Base-by-base conservation (phyloP, 2,329 filamentous ascomycete species). In the Elsinoe fawcettii region DNA sequence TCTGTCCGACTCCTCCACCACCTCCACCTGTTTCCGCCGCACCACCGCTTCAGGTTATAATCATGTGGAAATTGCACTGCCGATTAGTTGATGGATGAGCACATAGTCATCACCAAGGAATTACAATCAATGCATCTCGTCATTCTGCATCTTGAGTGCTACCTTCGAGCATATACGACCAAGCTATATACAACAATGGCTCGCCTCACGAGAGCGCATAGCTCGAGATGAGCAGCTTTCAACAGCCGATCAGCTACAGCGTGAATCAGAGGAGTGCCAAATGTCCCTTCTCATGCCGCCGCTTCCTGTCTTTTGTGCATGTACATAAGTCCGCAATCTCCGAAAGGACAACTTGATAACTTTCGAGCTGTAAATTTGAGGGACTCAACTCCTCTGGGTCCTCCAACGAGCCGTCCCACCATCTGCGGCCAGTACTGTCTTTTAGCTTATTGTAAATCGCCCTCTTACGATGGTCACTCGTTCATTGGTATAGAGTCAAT, bases 311-410 rank as follows among this genome's bases (percentile, higher is more conserved):
- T 5, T 46, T 46, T 1, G 23, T 27, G 20, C 41, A 46, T 46
- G 20, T 18, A 11, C 41, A 18, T n/a, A 46, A 46, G 22, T 46
- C 41, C 22, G 41, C 41, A 46, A 46, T 46, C 41, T 23, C 41
- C 41, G 41, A 46, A 46, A 46, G 41, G 41, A 46, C 41, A 46
- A 25, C 22, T 46, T 46, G 41, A 46, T 27, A 46, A 46, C 20
- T 46, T 46, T 27, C 41, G 11, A 46, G 41, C 41, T 46, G 34
- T 37, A 37, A 37, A 12, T 37, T 37, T 37, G 34, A 12, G 34
- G 34, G 34, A 12, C 14, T n/a, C 34, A 14, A 37, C 4, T 37
- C 14, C 34, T 7, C 9, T 14, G 4, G 4, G 3, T 12, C 34
- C 34, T 37, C 34, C 34, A n/a, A 3, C 34, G 3, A 37, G 34